Conservation (phyloP, 805 yeast genomes). For the Candida fluviatilis region DNA sequence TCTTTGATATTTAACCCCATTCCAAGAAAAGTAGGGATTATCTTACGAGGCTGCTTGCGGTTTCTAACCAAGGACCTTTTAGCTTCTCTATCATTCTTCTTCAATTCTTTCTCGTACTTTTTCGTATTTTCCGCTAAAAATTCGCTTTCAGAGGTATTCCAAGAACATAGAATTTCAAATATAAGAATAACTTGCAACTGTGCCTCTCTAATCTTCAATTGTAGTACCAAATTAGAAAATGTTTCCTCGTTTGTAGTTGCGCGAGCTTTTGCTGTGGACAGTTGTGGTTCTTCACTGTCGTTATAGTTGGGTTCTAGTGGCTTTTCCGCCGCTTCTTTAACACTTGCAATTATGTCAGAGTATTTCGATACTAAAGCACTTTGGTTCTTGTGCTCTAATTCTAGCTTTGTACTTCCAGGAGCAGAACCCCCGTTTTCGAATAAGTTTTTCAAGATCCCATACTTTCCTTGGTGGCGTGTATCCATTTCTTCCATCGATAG, state of each 20-base stretch:
- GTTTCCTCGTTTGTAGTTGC: constrained; percentile 12
- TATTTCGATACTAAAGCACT: constrained; percentile 11
- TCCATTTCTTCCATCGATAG: constrained; percentile 39
- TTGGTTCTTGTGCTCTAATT: constrained; percentile 22
- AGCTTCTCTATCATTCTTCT: constrained; percentile 14
- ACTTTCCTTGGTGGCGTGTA: constrained; percentile 33
- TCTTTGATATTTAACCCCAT: constrained; percentile 23
- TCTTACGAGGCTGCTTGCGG: constrained; percentile 16
- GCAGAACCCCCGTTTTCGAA: neutral
- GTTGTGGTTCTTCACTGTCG: no score
- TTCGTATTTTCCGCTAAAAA: constrained; percentile 23
- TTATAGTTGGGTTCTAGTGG: no score
- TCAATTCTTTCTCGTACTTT: constrained; percentile 26
- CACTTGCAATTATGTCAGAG: neutral
- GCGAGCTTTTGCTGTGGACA: constrained; percentile 1
- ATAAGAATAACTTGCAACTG: constrained; percentile 50
- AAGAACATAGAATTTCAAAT: constrained; percentile 39
- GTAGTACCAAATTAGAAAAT: constrained; percentile 25
- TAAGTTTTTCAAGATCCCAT: constrained; percentile 17
- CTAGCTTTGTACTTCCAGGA: neutral
- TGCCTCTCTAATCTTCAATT: constrained; percentile 51
- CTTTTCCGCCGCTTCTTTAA: no score
- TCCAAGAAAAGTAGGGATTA: constrained; percentile 42
- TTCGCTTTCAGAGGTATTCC: constrained; percentile 30
- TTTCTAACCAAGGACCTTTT: constrained; percentile 19